phyloP scores from a whole-genome alignment of 1,139 yeast genomes.

The Pichia sp. region DNA sequence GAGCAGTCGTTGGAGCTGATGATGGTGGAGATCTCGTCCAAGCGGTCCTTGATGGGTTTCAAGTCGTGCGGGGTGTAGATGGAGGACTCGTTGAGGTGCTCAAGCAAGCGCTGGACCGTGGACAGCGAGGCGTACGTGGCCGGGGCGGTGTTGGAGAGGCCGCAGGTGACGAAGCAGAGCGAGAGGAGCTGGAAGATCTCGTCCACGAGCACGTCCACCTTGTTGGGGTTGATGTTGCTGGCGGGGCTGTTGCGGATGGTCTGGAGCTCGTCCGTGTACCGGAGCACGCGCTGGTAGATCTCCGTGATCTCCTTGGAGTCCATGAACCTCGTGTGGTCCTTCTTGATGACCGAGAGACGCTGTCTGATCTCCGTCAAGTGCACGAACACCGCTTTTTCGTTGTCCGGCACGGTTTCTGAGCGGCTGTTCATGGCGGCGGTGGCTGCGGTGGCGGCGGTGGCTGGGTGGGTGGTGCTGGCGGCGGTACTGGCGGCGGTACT shows the following conservation, averaged over 20 bases:
- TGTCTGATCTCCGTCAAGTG: slow-evolving; percentile 47
- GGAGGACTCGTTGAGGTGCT: slow-evolving; percentile 74
- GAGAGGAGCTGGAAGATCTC: slow-evolving; percentile 86
- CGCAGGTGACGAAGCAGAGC: slow-evolving; percentile 84
- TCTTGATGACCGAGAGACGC: slow-evolving; percentile 52
- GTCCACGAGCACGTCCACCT: slow-evolving; percentile 70
- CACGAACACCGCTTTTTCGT: slow-evolving; percentile 50
- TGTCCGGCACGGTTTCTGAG: slow-evolving; percentile 40
- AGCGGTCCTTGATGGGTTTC: slow-evolving; percentile 65
- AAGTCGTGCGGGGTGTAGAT: slow-evolving; percentile 83
- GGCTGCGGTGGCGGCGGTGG: not conserved
- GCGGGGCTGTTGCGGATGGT: slow-evolving; percentile 29
- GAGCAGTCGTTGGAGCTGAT: slow-evolving; percentile 35
- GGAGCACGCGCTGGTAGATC: slow-evolving; percentile 40
- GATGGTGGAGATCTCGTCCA: slow-evolving; percentile 62
- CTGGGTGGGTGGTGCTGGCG: not conserved
- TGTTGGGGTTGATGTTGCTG: slow-evolving; percentile 22
- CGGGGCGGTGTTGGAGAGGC: slow-evolving; percentile 83
- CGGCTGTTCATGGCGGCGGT: slow-evolving; percentile 8
- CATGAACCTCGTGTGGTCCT: slow-evolving; percentile 58
- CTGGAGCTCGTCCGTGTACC: slow-evolving; percentile 22
- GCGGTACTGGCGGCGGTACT: too few species aligned
- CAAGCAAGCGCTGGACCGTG: slow-evolving; percentile 76
- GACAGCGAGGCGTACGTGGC: slow-evolving; percentile 87
- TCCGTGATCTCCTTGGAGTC: slow-evolving; percentile 59